phyloP scores from a whole-genome alignment of 768 basidiomycete genomes.

The Termitomyces sp. region DNA sequence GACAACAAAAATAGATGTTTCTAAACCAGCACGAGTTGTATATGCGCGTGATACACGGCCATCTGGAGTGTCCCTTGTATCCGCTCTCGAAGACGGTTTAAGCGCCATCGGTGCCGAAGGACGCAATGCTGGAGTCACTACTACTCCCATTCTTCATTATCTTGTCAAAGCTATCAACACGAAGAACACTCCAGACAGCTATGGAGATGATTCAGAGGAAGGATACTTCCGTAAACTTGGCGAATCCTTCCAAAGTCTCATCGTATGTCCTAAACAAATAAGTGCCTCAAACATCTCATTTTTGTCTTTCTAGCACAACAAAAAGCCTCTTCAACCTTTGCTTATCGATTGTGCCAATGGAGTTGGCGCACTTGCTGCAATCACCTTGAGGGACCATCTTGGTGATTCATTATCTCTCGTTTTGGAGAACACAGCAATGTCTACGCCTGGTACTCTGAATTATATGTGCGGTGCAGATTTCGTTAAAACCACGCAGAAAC shows the following conservation, averaged over 20 bases:
- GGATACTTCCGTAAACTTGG: slow-evolving; percentile 85
- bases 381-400: slow-evolving; percentile 54
- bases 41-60: slow-evolving; percentile 94
- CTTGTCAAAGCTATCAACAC: slow-evolving; percentile 89
- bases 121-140: slow-evolving; percentile 78
- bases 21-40: slow-evolving; percentile 74
- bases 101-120: slow-evolving; percentile 61
- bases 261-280: slow-evolving; percentile 50
- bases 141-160: slow-evolving; percentile 95
- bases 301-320: slow-evolving; percentile 44
- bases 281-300: slow-evolving; percentile 5
- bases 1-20: slow-evolving; percentile 67
- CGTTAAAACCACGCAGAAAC: slow-evolving; percentile 88
- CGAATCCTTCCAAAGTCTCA: slow-evolving; percentile 76
- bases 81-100: slow-evolving; percentile 80
- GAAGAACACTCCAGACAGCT: slow-evolving; percentile 67
- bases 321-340: slow-evolving; percentile 50
- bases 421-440: slow-evolving; percentile 63
- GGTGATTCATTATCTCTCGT: slow-evolving; percentile 54
- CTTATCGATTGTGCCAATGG: slow-evolving; percentile 99
- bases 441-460: slow-evolving; percentile 72
- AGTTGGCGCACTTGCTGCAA: slow-evolving; percentile 76
- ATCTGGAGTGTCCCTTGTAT: slow-evolving; percentile 70
- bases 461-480: slow-evolving; percentile 90
- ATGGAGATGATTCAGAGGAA: slow-evolving; percentile 74